Conservation (phyloP, 2,329 filamentous ascomycete genomes). For the Ophiosphaerella narmari region DNA sequence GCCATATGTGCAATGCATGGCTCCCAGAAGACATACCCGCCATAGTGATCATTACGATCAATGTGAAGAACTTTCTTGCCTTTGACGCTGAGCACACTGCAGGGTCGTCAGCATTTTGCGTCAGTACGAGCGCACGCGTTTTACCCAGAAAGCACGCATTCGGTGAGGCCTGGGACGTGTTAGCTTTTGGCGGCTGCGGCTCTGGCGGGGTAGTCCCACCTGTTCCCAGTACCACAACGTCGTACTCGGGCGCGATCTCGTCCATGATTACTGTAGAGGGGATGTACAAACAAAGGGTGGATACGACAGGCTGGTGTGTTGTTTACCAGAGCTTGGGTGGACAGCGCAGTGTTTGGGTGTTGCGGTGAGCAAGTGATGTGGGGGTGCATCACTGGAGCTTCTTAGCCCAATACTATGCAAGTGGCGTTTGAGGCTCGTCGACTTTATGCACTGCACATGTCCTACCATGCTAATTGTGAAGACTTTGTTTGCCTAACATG, state of each 20-base stretch:
- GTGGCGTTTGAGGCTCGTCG: constrained; percentile 13
- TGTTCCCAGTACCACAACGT: constrained; percentile 97
- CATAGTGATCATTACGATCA: constrained; percentile 97
- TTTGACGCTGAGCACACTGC: constrained; percentile 92
- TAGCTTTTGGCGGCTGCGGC: constrained; percentile 30
- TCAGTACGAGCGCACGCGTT: constrained; percentile 10
- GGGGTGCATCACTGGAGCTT: constrained; percentile 32
- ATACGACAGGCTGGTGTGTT: constrained; percentile 25
- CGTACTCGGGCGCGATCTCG: constrained; percentile 97
- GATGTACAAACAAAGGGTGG: constrained; percentile 17
- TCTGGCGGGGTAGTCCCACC: constrained; percentile 65
- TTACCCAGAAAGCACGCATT: constrained; percentile 98
- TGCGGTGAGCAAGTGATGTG: constrained; percentile 32
- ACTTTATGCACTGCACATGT: constrained; percentile 7
- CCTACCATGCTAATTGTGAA: background rate
- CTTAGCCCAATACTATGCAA: constrained; percentile 5
- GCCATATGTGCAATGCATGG: constrained; percentile 14
- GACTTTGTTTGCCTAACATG: too few species aligned
- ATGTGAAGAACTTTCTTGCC: constrained; percentile 99
- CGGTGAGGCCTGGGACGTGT: constrained; percentile 75
- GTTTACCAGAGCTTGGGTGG: constrained; percentile 25
- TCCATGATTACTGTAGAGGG: constrained; percentile 69
- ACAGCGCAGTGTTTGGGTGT: constrained; percentile 17
- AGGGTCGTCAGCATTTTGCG: constrained; percentile 17
- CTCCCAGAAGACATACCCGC: constrained; percentile 70